Conservation (phyloP, 768 basidiomycete genomes). For the Melanogaster broomeanus region DNA sequence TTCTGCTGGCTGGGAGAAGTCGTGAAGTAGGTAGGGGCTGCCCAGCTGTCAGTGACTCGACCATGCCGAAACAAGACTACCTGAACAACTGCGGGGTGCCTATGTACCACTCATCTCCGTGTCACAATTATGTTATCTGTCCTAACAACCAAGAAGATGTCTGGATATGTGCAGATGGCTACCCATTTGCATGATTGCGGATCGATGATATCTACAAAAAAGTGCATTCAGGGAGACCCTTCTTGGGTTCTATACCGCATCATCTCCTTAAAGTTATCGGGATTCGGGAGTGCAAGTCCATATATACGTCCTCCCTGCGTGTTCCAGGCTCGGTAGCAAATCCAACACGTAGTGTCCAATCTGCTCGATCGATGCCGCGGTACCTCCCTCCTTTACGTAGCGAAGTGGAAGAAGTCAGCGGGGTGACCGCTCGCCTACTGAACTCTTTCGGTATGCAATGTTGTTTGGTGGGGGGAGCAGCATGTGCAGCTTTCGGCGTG, state of each 20-base stretch:
- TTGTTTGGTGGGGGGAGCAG: slow-evolving; percentile 40
- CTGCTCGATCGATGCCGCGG: neutral
- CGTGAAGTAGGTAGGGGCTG: too few species aligned
- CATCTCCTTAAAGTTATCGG: neutral
- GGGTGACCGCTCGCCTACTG: neutral
- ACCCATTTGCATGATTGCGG: neutral
- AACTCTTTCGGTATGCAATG: slow-evolving; percentile 1
- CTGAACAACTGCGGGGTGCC: too few species aligned
- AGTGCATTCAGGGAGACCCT: neutral
- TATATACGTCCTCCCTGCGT: neutral
- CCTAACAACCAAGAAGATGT: too few species aligned
- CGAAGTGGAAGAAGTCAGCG: neutral
- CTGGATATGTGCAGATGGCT: neutral
- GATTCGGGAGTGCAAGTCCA: neutral
- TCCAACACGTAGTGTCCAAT: neutral
- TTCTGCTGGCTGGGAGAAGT: too few species aligned
- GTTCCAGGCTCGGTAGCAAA: neutral
- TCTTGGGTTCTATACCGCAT: neutral
- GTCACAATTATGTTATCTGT: neutral
- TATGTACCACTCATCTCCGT: too few species aligned
- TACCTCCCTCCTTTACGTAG: neutral
- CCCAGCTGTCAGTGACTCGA: too few species aligned
- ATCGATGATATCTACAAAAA: neutral
- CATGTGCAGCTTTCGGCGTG: slow-evolving; percentile 41
- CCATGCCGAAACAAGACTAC: too few species aligned